A percentile compares a stretch with the other conserved stretches of the same genome.
Evolutionary conservation across 306 rosid genomes (phyloP).

Genomic region (Prunus davidiana): DNA sequence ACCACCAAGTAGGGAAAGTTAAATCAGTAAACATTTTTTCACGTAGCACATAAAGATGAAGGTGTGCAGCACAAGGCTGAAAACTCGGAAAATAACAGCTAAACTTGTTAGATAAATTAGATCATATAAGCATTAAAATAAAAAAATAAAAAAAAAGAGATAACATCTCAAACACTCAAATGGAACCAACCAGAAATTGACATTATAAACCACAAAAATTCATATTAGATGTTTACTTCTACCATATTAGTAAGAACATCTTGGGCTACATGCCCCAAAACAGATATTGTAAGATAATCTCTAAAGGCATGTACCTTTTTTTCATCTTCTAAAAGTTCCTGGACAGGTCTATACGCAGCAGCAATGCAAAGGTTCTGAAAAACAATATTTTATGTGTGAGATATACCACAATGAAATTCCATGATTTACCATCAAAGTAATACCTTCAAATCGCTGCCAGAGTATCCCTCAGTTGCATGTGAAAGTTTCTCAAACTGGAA

Average conservation of each 20-base stretch:
- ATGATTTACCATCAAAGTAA: background rate
- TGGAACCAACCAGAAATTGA: background rate
- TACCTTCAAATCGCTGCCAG: constrained; percentile 98
- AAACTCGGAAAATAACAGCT: background rate
- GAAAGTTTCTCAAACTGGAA: constrained; percentile 81
- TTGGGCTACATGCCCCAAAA: no score
- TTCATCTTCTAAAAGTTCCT: constrained; percentile 83
- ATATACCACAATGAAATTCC: background rate
- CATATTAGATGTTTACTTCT: background rate
- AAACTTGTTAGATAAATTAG: background rate
- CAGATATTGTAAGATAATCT: background rate
- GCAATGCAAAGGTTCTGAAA: constrained; percentile 93
- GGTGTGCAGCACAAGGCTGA: background rate
- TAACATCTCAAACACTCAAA: background rate
- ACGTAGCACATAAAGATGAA: background rate
- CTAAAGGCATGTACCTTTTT: constrained; percentile 46
- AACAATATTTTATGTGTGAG: constrained; percentile 13
- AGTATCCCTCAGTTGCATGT: constrained; percentile 84
- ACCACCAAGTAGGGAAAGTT: constrained; percentile 1
- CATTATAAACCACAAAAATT: background rate
- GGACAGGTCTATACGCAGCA: constrained; percentile 94
- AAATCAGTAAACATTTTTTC: background rate
- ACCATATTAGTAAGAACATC: no score
- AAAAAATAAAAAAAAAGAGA: background rate
- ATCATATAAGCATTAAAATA: background rate